Percentiles rank a stretch among this genome's conserved stretches.
These are phyloP conservation scores for Candida suzukii DNA, from an alignment of 805 yeast genomes.

Conservation along the genomic window DNA sequence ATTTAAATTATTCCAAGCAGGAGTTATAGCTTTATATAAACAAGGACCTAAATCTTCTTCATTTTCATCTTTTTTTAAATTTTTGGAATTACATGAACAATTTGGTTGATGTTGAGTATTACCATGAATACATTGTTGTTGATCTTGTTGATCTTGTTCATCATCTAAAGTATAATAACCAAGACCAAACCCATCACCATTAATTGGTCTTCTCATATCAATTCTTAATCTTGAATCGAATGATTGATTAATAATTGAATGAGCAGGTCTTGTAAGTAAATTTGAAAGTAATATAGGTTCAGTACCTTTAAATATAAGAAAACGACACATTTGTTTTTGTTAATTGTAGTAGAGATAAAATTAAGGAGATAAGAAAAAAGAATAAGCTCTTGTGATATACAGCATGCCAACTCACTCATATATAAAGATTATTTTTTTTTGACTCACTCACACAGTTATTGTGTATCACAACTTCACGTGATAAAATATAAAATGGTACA, in stretches of 20 bases:
- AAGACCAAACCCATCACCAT: slow-evolving; percentile 98
- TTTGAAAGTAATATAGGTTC: slow-evolving; percentile 85
- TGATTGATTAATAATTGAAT: slow-evolving; percentile 93
- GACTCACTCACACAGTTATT: too few relatives aligned
- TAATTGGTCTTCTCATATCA: slow-evolving; percentile 86
- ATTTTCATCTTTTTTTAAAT: too few relatives aligned
- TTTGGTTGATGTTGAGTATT: too few relatives aligned
- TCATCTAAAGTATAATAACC: slow-evolving; percentile 80
- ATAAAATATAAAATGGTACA: too few relatives aligned
- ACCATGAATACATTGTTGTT: slow-evolving; percentile 1
- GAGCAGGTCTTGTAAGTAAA: slow-evolving; percentile 89
- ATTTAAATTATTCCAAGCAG: slow-evolving; percentile 96
- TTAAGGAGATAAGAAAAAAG: too few relatives aligned
- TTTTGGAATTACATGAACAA: too few relatives aligned
- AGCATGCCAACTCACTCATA: too few relatives aligned
- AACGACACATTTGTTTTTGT: too few relatives aligned
- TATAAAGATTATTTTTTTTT: too few relatives aligned
- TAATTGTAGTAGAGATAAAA: too few relatives aligned
- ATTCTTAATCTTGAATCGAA: slow-evolving; percentile 84
- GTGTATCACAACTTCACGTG: too few relatives aligned
- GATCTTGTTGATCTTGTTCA: slow-evolving; percentile 37
- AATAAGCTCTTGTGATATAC: too few relatives aligned
- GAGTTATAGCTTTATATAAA: slow-evolving; percentile 90
- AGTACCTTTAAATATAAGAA: slow-evolving; percentile 84
- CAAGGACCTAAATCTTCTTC: slow-evolving; percentile 53